These are phyloP conservation scores for Danielia reshetovae DNA, from an alignment of 805 yeast species.

Conservation along the genomic window DNA sequence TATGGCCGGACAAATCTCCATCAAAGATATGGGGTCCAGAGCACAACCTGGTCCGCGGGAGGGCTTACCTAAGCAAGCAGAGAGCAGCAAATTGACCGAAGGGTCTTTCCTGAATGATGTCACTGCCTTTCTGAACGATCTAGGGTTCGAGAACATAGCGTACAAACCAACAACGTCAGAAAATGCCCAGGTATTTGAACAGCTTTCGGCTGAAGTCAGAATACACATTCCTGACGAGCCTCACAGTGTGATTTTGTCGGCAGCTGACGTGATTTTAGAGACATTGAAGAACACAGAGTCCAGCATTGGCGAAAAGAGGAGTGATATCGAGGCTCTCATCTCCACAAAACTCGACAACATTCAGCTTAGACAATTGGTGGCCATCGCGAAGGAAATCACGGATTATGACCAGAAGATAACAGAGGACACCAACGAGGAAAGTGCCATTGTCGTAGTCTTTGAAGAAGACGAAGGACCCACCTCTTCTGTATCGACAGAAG, in stretches of 20 bases:
- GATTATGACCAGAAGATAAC: constrained; percentile 38
- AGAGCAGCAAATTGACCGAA: constrained; percentile 10
- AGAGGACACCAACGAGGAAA: constrained; percentile 9
- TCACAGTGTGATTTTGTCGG: constrained; percentile 65
- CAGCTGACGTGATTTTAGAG: constrained; percentile 63
- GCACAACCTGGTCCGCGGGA: constrained; percentile 19
- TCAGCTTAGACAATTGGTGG: constrained; percentile 43
- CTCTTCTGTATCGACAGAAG: too few relatives aligned
- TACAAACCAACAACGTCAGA: constrained; percentile 62
- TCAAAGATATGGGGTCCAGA: constrained; percentile 66
- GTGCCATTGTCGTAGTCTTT: constrained; percentile 23
- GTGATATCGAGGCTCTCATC: constrained; percentile 50
- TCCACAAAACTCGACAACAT: constrained; percentile 34
- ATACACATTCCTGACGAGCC: constrained; percentile 68
- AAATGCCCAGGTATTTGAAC: constrained; percentile 49
- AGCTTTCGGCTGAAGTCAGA: constrained; percentile 56
- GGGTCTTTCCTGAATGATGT: constrained; percentile 1
- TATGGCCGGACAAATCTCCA: constrained; percentile 61
- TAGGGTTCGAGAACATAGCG: constrained; percentile 44
- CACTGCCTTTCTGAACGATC: constrained; percentile 18
- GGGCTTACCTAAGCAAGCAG: constrained; percentile 6
- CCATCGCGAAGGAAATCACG: constrained; percentile 43
- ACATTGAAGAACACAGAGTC: constrained; percentile 45
- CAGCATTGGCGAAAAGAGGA: constrained; percentile 42
- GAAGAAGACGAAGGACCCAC: constrained; percentile 19